Evolutionary conservation across 2,329 filamentous ascomycete genomes (phyloP).

Genomic region (Ciborinia camelliae): DNA sequence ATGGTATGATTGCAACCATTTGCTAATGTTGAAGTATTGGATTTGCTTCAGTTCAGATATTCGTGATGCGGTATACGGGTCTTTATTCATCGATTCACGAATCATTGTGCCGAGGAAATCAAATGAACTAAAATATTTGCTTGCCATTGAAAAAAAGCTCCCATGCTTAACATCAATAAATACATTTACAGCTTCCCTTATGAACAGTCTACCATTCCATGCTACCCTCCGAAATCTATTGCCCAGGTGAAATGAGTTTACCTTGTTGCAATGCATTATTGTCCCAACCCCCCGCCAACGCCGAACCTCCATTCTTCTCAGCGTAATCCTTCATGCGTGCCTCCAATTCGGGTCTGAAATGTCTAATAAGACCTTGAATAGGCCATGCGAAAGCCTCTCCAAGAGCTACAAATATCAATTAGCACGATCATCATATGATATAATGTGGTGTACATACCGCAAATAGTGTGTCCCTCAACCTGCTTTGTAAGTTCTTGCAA

Average conservation of each 20-base stretch:
- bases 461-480: slow-evolving; percentile 98
- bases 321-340: slow-evolving; percentile 81
- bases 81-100: background rate
- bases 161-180: slow-evolving; percentile 32
- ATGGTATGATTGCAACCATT: background rate
- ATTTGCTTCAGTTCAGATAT: background rate
- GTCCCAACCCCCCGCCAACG: slow-evolving; percentile 84
- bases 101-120: background rate
- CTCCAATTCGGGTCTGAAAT: slow-evolving; percentile 96
- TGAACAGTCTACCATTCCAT: slow-evolving; percentile 28
- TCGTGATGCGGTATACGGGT: background rate
- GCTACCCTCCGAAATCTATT: slow-evolving; percentile 54
- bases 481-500: slow-evolving; percentile 98
- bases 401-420: slow-evolving; percentile 54
- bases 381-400: slow-evolving; percentile 99
- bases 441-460: slow-evolving; percentile 58
- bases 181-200: slow-evolving; percentile 32
- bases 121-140: slow-evolving; percentile 16
- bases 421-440: background rate
- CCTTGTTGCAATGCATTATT: slow-evolving; percentile 73
- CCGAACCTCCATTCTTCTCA: slow-evolving; percentile 65
- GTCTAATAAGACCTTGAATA: slow-evolving; percentile 94
- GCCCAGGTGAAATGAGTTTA: slow-evolving; percentile 81
- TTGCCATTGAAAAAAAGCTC: slow-evolving; percentile 19
- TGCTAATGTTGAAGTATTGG: background rate